Evolutionary conservation across 345 rosid genomes (phyloP).

Genomic region (Mercurialis annua): DNA sequence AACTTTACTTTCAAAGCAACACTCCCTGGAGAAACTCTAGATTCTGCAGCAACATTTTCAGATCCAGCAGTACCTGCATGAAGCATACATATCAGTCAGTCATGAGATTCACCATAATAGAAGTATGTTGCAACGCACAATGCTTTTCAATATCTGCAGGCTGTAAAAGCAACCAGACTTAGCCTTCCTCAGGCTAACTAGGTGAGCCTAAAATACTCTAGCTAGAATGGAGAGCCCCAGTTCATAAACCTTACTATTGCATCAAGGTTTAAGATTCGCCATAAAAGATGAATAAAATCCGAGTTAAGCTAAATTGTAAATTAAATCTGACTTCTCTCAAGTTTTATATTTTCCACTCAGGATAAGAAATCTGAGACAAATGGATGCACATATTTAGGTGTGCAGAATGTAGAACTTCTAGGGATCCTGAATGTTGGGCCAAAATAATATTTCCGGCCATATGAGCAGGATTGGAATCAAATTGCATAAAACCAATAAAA

Average conservation of each 20-base stretch:
- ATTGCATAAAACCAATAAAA: not conserved
- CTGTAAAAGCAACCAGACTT: not conserved
- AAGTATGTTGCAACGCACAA: not conserved
- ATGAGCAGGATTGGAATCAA: no score
- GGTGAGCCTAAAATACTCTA: not conserved
- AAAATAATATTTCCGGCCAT: no score
- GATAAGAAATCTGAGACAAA: not conserved
- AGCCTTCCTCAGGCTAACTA: not conserved
- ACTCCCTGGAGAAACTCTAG: conserved; percentile 67
- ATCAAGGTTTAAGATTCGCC: not conserved
- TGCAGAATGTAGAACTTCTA: not conserved
- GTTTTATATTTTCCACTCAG: not conserved
- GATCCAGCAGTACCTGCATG: conserved; percentile 58
- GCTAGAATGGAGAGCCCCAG: not conserved
- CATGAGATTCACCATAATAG: not conserved
- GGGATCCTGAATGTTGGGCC: no score
- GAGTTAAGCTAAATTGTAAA: not conserved
- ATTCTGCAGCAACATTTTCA: conserved; percentile 59
- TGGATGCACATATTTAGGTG: no score
- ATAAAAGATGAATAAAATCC: not conserved
- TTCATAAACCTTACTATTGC: not conserved
- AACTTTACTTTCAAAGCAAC: conserved; percentile 61
- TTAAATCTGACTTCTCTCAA: not conserved
- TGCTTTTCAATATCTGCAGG: not conserved
- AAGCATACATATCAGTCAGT: conserved; percentile 8